Conservation (phyloP, 2,329 filamentous ascomycete species). For the Amauroascus niger region DNA sequence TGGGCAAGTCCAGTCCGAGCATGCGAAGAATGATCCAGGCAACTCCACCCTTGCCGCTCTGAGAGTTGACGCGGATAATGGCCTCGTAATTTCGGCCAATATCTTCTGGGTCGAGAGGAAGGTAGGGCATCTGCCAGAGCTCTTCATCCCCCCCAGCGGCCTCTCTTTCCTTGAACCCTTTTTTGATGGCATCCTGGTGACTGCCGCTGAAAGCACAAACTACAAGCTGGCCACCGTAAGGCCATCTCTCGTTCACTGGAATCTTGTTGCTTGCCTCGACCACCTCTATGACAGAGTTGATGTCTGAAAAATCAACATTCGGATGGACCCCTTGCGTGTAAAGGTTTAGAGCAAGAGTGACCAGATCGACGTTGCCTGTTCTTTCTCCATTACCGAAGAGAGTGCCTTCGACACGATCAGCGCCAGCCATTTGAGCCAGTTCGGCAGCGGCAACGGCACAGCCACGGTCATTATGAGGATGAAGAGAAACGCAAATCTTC, state of each 20-base stretch:
- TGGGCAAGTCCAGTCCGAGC: conserved; percentile 82
- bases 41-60: conserved; percentile 86
- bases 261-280: conserved; percentile 94
- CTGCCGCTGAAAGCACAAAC: conserved; percentile 84
- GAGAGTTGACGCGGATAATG: conserved; percentile 94
- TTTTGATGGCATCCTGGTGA: conserved; percentile 95
- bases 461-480: conserved; percentile 90
- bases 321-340: conserved; percentile 88
- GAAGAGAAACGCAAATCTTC: conserved; percentile 79
- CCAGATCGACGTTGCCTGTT: conserved; percentile 89
- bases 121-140: conserved; percentile 77
- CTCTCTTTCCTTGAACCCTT: conserved; percentile 62
- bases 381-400: conserved; percentile 92
- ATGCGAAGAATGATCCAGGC: conserved; percentile 89
- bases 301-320: conserved; percentile 82
- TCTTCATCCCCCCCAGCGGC: conserved; percentile 52
- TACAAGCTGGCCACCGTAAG: conserved; percentile 86
- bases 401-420: conserved; percentile 86
- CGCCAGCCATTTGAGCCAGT: conserved; percentile 90
- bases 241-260: conserved; percentile 76
- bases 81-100: conserved; percentile 97
- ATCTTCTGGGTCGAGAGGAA: conserved; percentile 84
- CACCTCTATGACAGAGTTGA: conserved; percentile 73
- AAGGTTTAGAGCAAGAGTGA: conserved; percentile 83
- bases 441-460: conserved; percentile 85